Conservation (phyloP, 2,329 filamentous ascomycete species). For the Colletotrichum endophyticum region DNA sequence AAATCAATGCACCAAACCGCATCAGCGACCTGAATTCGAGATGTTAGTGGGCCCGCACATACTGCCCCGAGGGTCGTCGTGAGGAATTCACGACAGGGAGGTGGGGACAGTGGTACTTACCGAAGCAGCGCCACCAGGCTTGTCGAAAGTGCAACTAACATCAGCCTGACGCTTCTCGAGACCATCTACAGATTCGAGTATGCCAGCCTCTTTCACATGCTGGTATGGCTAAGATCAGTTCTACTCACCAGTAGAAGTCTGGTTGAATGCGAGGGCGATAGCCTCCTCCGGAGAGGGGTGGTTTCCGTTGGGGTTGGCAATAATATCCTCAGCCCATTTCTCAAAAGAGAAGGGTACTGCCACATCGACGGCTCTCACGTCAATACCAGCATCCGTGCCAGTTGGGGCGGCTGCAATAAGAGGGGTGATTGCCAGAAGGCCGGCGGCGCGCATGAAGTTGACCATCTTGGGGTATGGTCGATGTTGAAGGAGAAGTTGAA, state of each 20-base stretch:
- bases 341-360: slow-evolving; percentile 6
- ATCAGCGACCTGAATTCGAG: neutral
- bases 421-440: neutral
- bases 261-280: slow-evolving; percentile 6
- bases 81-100: neutral
- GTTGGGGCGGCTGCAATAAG: neutral
- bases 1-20: slow-evolving; percentile 15
- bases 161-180: slow-evolving; percentile 10
- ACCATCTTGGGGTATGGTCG: neutral
- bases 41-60: neutral
- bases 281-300: slow-evolving; percentile 8
- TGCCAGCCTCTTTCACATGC: neutral
- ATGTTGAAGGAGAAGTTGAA: neutral
- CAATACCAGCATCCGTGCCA: neutral
- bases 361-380: neutral
- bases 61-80: neutral
- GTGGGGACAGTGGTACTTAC: neutral
- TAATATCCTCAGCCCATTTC: slow-evolving; percentile 14
- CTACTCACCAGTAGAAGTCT: neutral
- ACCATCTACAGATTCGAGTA: neutral
- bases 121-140: neutral
- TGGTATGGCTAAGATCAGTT: too few species aligned
- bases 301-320: slow-evolving; percentile 2
- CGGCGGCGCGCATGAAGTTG: neutral
- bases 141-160: neutral